Conservation (phyloP, 2,329 filamentous ascomycete species). For the Pseudocercospora cruenta region DNA sequence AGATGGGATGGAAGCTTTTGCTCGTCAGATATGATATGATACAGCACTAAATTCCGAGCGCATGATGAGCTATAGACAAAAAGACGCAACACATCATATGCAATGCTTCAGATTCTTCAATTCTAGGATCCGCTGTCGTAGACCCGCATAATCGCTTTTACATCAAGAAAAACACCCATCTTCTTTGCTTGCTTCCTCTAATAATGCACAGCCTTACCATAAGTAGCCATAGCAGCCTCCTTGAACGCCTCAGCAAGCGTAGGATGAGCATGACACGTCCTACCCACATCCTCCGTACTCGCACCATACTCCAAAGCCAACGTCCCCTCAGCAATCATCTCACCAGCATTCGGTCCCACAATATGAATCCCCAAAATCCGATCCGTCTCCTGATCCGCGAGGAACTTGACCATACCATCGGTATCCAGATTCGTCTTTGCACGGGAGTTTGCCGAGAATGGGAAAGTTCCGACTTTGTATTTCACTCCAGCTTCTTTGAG, state of each 20-base stretch:
- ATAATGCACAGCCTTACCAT: conserved; percentile 94
- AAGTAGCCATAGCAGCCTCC: conserved; percentile 98
- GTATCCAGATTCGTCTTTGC: conserved; percentile 98
- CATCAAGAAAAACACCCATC: neutral
- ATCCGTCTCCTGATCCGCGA: conserved; percentile 95
- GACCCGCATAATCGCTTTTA: neutral
- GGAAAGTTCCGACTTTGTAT: conserved; percentile 92
- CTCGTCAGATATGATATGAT: conserved; percentile 15
- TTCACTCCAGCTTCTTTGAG: conserved; percentile 86
- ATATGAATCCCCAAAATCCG: conserved; percentile 95
- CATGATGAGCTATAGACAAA: conserved; percentile 20
- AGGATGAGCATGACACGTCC: conserved; percentile 95
- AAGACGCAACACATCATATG: conserved; percentile 9
- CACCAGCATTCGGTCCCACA: conserved; percentile 90
- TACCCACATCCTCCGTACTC: conserved; percentile 88
- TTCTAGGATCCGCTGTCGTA: conserved; percentile 5
- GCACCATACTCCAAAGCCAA: conserved; percentile 96
- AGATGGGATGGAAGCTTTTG: neutral
- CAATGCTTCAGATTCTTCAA: conserved; percentile 21
- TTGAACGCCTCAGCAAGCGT: conserved; percentile 98
- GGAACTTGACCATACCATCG: conserved; percentile 95
- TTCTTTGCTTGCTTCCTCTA: conserved; percentile 50
- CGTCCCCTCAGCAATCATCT: conserved; percentile 99
- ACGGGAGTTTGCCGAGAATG: conserved; percentile 96
- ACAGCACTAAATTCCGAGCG: conserved; percentile 8